These are phyloP conservation scores for Eucalyptus tenuipes DNA, from an alignment of 345 rosid genomes.

Conservation along the genomic window DNA sequence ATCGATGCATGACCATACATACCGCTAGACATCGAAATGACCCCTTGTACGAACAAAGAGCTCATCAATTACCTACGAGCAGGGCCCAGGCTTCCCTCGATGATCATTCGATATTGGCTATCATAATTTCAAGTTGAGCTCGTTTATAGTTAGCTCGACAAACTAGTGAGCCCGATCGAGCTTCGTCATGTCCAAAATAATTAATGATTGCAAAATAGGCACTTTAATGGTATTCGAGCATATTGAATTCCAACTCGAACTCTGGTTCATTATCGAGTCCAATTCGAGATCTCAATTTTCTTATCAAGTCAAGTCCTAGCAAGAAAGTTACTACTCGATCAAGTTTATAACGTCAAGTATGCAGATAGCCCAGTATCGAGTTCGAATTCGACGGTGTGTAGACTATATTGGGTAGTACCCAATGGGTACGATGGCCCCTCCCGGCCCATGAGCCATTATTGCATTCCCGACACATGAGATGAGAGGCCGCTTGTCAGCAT, in stretches of 20 bases:
- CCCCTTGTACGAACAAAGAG: neutral
- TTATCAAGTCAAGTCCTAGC: neutral
- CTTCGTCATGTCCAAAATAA: neutral
- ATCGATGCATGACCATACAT: neutral
- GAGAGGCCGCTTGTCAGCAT: neutral
- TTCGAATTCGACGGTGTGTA: neutral
- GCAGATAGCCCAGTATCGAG: accelerated
- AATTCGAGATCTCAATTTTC: neutral
- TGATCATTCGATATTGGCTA: neutral
- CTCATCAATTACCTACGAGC: neutral
- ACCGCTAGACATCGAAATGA: neutral
- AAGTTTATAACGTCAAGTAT: no score
- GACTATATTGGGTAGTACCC: no score
- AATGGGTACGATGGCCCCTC: neutral
- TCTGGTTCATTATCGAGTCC: neutral
- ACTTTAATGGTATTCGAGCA: neutral
- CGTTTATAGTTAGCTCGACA: accelerated
- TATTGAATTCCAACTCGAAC: no score
- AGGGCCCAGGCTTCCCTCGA: neutral
- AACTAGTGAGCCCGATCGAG: accelerated
- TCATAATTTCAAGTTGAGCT: neutral
- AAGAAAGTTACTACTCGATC: neutral
- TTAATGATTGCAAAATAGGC: neutral
- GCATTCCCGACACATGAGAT: neutral
- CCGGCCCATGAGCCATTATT: neutral